A percentile compares a stretch with the other conserved stretches of the same genome.
These are phyloP conservation scores for Hypoxylon perforatum DNA, from an alignment of 495 filamentous ascomycete species.

Conservation along the genomic window DNA sequence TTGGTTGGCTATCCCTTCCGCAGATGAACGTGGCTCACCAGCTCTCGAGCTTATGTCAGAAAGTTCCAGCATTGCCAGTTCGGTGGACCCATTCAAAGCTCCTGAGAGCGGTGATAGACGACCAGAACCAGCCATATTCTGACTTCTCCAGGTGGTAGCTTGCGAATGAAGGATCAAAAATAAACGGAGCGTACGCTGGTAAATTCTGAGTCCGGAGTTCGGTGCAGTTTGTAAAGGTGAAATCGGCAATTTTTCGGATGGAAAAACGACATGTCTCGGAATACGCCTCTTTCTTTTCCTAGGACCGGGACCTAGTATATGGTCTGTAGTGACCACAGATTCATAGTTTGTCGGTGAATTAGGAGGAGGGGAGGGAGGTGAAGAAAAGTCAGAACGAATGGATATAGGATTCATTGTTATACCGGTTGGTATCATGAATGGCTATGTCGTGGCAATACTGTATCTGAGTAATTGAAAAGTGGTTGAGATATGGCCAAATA, in stretches of 20 bases:
- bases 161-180: not conserved
- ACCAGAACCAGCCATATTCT: not conserved
- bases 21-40: not conserved
- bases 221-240: not conserved
- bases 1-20: not conserved
- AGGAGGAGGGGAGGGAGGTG: not conserved
- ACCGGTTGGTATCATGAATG: not conserved
- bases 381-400: not conserved
- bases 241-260: not conserved
- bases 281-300: not conserved
- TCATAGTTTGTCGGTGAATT: not conserved
- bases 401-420: not conserved
- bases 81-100: not conserved
- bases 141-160: not conserved
- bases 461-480: not conserved
- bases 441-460: not conserved
- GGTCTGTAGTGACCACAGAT: not conserved
- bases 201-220: not conserved
- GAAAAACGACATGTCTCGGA: not conserved
- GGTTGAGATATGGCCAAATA: not conserved
- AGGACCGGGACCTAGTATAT: not conserved
- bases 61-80: not conserved
- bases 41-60: not conserved
- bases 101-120: not conserved
- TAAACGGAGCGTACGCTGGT: not conserved